Conservation (phyloP, 1,284 basidiomycete genomes). For the Mycosarcoma mackinlayi region DNA sequence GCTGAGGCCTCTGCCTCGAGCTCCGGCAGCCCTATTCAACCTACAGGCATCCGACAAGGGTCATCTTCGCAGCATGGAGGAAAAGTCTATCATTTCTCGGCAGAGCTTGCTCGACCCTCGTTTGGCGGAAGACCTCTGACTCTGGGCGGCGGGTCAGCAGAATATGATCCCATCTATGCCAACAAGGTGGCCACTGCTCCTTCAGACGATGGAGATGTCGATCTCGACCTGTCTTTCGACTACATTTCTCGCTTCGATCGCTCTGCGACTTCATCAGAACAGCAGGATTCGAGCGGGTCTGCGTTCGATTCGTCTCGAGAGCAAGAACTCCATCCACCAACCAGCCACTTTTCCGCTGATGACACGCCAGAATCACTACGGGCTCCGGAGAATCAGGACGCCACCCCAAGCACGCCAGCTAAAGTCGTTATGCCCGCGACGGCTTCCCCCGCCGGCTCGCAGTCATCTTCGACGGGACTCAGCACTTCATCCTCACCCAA, state of each 20-base stretch:
- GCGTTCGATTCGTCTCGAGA: conserved; percentile 28
- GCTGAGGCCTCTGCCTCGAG: background rate
- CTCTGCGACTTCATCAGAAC: conserved; percentile 22
- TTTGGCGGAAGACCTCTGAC: conserved; percentile 22
- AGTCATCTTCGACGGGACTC: background rate
- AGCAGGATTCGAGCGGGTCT: conserved; percentile 24
- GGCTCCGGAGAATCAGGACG: background rate
- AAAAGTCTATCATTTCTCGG: conserved; percentile 41
- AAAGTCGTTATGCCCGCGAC: background rate
- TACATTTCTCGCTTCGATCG: conserved; percentile 50
- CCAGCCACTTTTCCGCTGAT: conserved; percentile 28
- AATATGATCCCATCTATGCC: conserved; percentile 14
- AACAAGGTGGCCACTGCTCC: conserved; percentile 7
- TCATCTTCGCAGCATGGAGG: conserved; percentile 3
- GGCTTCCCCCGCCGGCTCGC: conserved; percentile 5
- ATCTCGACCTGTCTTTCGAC: conserved; percentile 58
- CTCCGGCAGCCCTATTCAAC: background rate
- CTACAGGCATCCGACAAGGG: conserved; percentile 2
- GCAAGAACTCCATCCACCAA: conserved; percentile 2
- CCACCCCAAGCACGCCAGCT: background rate
- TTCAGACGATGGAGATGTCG: conserved; percentile 38
- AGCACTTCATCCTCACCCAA: conserved; percentile 22
- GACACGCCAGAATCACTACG: conserved; percentile 24
- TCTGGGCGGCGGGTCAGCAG: conserved; percentile 5
- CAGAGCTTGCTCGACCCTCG: conserved; percentile 32